Conservation (phyloP, 202 grass and related monocot species). For the Panicum virgatum region DNA sequence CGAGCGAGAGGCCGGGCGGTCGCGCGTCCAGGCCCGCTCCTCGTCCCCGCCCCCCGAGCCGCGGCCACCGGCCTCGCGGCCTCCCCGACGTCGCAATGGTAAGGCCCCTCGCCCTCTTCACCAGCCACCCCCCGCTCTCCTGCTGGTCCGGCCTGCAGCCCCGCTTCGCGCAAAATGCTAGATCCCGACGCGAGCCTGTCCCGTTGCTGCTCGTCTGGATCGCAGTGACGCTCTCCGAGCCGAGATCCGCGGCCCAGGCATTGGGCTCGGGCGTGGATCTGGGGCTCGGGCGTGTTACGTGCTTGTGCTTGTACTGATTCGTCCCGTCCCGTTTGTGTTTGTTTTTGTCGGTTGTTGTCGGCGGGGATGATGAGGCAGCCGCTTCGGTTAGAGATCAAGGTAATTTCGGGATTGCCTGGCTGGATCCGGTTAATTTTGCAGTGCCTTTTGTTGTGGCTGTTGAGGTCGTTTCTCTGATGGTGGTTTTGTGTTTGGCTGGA, state of each 20-base stretch:
- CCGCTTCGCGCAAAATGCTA: slow-evolving; percentile 25
- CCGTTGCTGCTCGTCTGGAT: neutral
- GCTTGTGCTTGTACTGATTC: slow-evolving; percentile 17
- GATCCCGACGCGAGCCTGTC: slow-evolving; percentile 3
- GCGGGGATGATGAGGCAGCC: slow-evolving; percentile 43
- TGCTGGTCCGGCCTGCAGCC: neutral
- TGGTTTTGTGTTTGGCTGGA: slow-evolving; percentile 44
- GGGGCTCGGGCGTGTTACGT: slow-evolving; percentile 11
- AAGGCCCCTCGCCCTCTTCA: neutral
- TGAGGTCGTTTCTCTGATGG: slow-evolving; percentile 7
- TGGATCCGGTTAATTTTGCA: slow-evolving; percentile 32
- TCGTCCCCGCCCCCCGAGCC: neutral
- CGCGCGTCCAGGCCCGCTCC: neutral
- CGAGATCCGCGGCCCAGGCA: slow-evolving; percentile 31
- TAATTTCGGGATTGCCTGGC: slow-evolving; percentile 33
- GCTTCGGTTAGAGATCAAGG: slow-evolving; percentile 92
- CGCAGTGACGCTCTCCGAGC: neutral
- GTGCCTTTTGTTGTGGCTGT: slow-evolving; percentile 4
- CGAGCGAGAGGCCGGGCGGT: neutral
- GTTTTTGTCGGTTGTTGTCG: slow-evolving; percentile 4
- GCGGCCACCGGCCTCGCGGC: neutral
- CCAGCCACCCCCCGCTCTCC: neutral
- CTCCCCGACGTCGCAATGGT: slow-evolving; percentile 44
- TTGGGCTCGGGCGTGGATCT: slow-evolving; percentile 16
- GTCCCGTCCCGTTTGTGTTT: slow-evolving; percentile 44